phyloP scores from a whole-genome alignment of 805 yeast genomes.

The Yarrowia keelungensis region DNA sequence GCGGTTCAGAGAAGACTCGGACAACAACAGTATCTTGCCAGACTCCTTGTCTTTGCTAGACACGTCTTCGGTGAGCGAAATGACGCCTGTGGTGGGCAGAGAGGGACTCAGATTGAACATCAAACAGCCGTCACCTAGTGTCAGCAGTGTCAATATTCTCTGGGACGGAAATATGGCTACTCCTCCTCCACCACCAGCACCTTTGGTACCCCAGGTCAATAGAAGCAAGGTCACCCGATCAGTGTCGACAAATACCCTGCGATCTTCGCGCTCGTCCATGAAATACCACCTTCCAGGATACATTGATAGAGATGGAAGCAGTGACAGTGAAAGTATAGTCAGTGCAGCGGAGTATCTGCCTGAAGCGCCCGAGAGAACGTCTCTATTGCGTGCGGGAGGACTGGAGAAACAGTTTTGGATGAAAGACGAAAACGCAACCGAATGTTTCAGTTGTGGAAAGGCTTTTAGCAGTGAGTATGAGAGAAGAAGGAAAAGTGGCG shows the following conservation, averaged over 20 bases:
- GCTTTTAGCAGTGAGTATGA: slow-evolving; percentile 56
- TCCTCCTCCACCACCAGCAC: slow-evolving; percentile 26
- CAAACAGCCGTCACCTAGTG: slow-evolving; percentile 27
- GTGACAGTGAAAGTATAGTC: slow-evolving; percentile 45
- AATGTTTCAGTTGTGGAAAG: slow-evolving; percentile 82
- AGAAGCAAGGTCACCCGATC: slow-evolving; percentile 24
- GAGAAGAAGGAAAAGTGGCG: neutral
- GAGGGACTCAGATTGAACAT: slow-evolving; percentile 17
- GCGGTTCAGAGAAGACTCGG: slow-evolving; percentile 21
- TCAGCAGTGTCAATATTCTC: slow-evolving; percentile 27
- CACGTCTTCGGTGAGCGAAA: slow-evolving; percentile 31
- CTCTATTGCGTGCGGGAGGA: slow-evolving; percentile 43
- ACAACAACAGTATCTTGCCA: slow-evolving; percentile 29
- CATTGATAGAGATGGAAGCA: slow-evolving; percentile 42
- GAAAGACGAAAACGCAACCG: slow-evolving; percentile 90
- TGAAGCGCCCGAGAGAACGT: slow-evolving; percentile 39
- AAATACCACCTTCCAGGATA: slow-evolving; percentile 36
- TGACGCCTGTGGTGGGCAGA: slow-evolving; percentile 25
- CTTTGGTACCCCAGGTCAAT: slow-evolving; percentile 20
- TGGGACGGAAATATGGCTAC: slow-evolving; percentile 34
- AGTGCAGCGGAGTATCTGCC: slow-evolving; percentile 41
- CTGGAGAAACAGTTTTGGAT: slow-evolving; percentile 89
- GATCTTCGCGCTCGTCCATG: slow-evolving; percentile 31
- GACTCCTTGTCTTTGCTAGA: slow-evolving; percentile 29
- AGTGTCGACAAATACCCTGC: slow-evolving; percentile 26